Percentiles rank a stretch among this genome's conserved stretches.
Evolutionary conservation across 1,284 basidiomycete genomes (phyloP).

Genomic region (Melampsora americana): DNA sequence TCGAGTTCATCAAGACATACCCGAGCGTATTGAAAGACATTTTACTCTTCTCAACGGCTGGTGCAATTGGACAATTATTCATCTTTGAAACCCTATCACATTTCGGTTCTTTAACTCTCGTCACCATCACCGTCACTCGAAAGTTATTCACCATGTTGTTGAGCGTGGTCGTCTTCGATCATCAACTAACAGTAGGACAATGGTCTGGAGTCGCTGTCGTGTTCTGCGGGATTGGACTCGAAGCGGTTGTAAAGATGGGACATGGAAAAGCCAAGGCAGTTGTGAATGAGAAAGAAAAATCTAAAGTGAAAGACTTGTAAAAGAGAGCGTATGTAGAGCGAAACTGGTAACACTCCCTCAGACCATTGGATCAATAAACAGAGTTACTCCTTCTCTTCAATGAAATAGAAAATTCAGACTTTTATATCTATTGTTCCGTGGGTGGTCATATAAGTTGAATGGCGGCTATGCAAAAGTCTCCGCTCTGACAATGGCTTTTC

Average conservation of each 20-base stretch:
- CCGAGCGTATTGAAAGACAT: conserved; percentile 75
- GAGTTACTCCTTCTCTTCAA: too few relatives aligned
- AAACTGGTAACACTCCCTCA: not conserved
- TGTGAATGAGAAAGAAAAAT: conserved; percentile 73
- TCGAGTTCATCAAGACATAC: conserved; percentile 74
- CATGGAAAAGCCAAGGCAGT: conserved; percentile 59
- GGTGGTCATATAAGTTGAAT: too few relatives aligned
- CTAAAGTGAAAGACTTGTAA: conserved; percentile 71
- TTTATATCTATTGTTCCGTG: too few relatives aligned
- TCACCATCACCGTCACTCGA: conserved; percentile 91
- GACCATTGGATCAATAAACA: too few relatives aligned
- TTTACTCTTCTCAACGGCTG: conserved; percentile 79
- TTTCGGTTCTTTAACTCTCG: conserved; percentile 88
- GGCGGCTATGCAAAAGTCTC: too few relatives aligned
- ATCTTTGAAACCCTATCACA: conserved; percentile 97
- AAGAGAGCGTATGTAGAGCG: conserved; percentile 45
- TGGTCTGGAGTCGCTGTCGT: conserved; percentile 88
- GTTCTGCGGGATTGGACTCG: conserved; percentile 87
- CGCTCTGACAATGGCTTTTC: too few relatives aligned
- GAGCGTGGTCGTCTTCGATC: conserved; percentile 87
- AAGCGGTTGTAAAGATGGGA: conserved; percentile 72
- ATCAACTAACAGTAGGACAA: conserved; percentile 76
- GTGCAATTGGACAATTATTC: conserved; percentile 90
- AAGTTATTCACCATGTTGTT: conserved; percentile 98
- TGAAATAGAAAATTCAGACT: too few relatives aligned